A percentile compares a stretch with the other conserved stretches of the same genome.
These are phyloP conservation scores for Gremmenia infestans DNA, from an alignment of 2,329 filamentous ascomycete species.

Conservation along the genomic window DNA sequence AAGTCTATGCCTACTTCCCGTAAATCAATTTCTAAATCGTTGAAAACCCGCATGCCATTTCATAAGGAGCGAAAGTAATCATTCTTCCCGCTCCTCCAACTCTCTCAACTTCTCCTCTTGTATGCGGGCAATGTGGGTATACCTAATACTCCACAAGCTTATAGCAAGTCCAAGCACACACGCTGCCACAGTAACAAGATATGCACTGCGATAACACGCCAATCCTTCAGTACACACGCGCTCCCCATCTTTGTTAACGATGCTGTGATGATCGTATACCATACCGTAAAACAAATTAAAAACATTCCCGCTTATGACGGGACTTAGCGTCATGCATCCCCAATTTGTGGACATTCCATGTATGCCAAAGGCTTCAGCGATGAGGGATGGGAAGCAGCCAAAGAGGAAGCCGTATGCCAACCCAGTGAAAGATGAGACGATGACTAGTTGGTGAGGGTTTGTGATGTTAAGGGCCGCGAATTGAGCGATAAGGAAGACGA, in stretches of 20 bases:
- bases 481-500: constrained; percentile 77
- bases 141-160: constrained; percentile 62
- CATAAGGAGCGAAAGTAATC: not conserved
- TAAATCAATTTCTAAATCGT: not conserved
- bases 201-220: constrained; percentile 75
- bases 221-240: constrained; percentile 72
- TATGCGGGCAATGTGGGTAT: constrained; percentile 20
- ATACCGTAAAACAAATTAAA: constrained; percentile 89
- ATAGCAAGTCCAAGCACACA: constrained; percentile 65
- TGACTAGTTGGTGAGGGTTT: constrained; percentile 70
- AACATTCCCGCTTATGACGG: constrained; percentile 80
- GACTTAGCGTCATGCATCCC: constrained; percentile 89
- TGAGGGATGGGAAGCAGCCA: constrained; percentile 85
- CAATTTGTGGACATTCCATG: constrained; percentile 89
- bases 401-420: constrained; percentile 91
- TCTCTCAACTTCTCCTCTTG: constrained; percentile 16
- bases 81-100: constrained; percentile 10
- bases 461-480: constrained; percentile 67
- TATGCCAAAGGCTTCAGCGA: constrained; percentile 87
- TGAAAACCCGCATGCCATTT: not conserved
- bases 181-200: constrained; percentile 69
- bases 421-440: constrained; percentile 79
- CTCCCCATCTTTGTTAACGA: constrained; percentile 62
- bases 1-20: not conserved
- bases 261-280: constrained; percentile 77